phyloP scores from a whole-genome alignment of 1,284 basidiomycete genomes.

The Boletellus deceptivus region DNA sequence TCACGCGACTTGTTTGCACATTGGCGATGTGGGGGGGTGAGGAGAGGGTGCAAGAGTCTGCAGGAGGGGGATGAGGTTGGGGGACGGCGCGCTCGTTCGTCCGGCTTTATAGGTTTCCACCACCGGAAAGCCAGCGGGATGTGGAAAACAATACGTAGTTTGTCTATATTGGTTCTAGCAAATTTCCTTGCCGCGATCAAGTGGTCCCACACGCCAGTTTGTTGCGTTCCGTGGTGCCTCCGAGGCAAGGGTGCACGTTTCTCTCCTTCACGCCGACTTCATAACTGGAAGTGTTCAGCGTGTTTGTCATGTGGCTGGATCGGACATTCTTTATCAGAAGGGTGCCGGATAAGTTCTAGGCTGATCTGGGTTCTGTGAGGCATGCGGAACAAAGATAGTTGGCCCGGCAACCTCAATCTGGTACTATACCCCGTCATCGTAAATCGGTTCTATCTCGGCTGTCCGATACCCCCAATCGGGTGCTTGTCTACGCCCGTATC shows the following conservation, averaged over 20 bases:
- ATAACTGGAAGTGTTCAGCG: conserved; percentile 17
- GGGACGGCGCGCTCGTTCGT: conserved; percentile 5
- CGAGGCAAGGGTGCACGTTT: conserved; percentile 23
- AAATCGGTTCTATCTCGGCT: conserved; percentile 27
- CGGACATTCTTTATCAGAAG: conserved; percentile 31
- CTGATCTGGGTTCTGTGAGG: conserved; percentile 25
- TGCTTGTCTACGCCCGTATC: conserved; percentile 9
- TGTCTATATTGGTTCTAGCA: conserved; percentile 28
- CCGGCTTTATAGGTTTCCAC: conserved; percentile 31
- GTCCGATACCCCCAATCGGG: conserved; percentile 8
- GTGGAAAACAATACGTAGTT: conserved; percentile 32
- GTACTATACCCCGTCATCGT: conserved; percentile 15
- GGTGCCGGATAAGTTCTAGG: conserved; percentile 7
- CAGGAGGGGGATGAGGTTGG: conserved; percentile 16
- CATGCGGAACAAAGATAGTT: conserved; percentile 28
- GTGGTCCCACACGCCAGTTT: conserved; percentile 28
- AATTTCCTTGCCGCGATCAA: conserved; percentile 21
- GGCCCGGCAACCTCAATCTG: conserved; percentile 24
- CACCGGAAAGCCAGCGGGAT: conserved; percentile 22
- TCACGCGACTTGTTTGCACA: conserved; percentile 60
- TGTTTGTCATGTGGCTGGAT: conserved; percentile 35
- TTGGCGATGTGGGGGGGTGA: conserved; percentile 20
- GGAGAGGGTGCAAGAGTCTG: conserved; percentile 2
- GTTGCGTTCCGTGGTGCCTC: conserved; percentile 25
- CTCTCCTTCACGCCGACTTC: conserved; percentile 6